These are phyloP conservation scores for Aspergillus pseudoglaucus DNA, from an alignment of 2,329 filamentous ascomycete species.

Conservation along the genomic window DNA sequence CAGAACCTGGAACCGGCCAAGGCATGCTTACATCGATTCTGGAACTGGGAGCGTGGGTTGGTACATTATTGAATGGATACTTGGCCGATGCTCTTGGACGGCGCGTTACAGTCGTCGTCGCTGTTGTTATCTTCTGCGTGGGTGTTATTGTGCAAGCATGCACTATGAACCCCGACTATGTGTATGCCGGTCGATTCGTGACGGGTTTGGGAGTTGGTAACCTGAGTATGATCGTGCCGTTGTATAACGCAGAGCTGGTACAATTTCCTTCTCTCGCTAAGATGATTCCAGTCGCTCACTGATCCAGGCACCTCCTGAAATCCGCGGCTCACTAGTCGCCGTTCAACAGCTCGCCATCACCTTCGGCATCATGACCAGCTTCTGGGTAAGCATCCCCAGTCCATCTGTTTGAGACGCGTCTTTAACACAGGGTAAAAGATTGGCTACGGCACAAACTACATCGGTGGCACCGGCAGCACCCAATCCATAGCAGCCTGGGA, in stretches of 20 bases:
- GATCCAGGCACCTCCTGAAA: constrained; percentile 32
- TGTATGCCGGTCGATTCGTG: constrained; percentile 36
- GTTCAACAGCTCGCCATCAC: constrained; percentile 40
- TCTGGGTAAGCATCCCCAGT: too few relatives aligned
- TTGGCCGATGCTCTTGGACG: constrained; percentile 32
- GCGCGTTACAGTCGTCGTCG: constrained; percentile 27
- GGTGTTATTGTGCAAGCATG: constrained; percentile 35
- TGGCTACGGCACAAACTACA: constrained; percentile 51
- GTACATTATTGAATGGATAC: constrained; percentile 32
- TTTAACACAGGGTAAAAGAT: too few relatives aligned
- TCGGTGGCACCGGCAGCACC: constrained; percentile 52
- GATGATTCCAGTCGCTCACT: constrained; percentile 2
- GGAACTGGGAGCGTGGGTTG: constrained; percentile 35
- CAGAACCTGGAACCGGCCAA: constrained; percentile 18
- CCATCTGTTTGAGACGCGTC: too few relatives aligned
- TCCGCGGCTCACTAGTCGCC: constrained; percentile 37
- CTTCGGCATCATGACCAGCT: constrained; percentile 40
- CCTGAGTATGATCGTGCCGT: constrained; percentile 36
- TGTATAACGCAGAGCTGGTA: constrained; percentile 34
- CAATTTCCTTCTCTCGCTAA: too few relatives aligned
- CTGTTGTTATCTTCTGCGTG: constrained; percentile 29
- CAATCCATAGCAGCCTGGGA: constrained; percentile 68
- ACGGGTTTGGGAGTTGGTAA: constrained; percentile 39
- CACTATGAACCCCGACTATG: constrained; percentile 21
- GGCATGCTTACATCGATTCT: constrained; percentile 36